Base-by-base conservation (phyloP, 148 eudicot species). In the Camellia granthamiana region DNA sequence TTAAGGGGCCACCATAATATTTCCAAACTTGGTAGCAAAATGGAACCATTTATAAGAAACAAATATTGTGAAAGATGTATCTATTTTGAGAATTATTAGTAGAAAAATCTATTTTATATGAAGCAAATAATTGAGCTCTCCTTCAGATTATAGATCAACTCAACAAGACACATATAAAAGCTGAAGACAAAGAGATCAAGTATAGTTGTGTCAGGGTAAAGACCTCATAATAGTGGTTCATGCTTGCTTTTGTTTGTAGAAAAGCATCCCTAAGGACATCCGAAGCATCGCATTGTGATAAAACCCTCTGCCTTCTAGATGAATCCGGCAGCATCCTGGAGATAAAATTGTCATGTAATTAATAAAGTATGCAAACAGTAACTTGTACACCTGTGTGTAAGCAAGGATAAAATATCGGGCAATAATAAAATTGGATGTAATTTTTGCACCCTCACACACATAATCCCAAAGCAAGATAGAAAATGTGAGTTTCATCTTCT, bases 231-330 rank as follows among this genome's bases (percentile, higher is more conserved):
- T 88, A 86, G 79, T 92, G 87, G 81, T 89, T 83, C 78, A 95
- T 75, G 88, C 84, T 73, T 44, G 90, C 90, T 88, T 95, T 97
- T 15, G 97, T 92, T 78, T 82, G 91, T 76, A 74, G 81, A 84
- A 95, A 88, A 81, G 99, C 97, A 75, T 96, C 97, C 79, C 87
- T 90, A 60, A 95, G 94, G 72, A 93, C 97, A 85, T 95, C 97
- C 16, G 97, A 88, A 13, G 97, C 99, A 86, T 95, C 90, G 76
- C 87, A 84, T 66, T 77, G 88, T 15, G 93, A 86, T 67, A 93
- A 87, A 85, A 93, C 91, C 76, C 83, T 89, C 82, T 93, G 90
- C 87, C 90, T 92, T 81, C 79, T 84, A n/a, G 76, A 79, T 43
- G 95, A 80, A 83, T 93, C 97, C 4, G 97, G 97, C 84, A 95